These are phyloP conservation scores for Cytospora leucostoma DNA, from an alignment of 2,329 filamentous ascomycete species.

Conservation along the genomic window DNA sequence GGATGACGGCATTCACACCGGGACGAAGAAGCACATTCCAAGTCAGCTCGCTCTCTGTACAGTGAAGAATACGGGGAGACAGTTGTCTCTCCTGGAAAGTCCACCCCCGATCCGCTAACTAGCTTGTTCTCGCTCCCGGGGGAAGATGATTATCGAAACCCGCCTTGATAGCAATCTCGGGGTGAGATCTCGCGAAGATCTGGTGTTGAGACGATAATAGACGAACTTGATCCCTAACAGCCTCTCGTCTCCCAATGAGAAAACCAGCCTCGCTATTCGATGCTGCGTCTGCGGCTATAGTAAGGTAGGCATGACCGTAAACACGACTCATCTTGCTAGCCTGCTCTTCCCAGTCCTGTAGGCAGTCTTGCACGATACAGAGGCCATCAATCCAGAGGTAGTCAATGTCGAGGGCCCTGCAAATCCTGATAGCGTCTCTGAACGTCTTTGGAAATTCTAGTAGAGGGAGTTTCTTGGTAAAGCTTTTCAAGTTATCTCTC, in stretches of 20 bases:
- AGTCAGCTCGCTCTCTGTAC: background rate
- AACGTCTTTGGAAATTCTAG: background rate
- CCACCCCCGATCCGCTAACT: background rate
- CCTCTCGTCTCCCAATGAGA: background rate
- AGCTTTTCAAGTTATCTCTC: background rate
- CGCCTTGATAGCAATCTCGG: background rate
- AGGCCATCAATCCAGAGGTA: slow-evolving; percentile 13
- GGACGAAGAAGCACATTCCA: background rate
- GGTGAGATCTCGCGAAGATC: background rate
- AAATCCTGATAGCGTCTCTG: background rate
- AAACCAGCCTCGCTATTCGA: background rate
- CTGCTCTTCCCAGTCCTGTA: slow-evolving; percentile 1
- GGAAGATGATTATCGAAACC: background rate
- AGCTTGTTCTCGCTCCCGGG: background rate
- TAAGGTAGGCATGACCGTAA: background rate
- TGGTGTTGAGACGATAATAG: background rate
- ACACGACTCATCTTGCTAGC: background rate
- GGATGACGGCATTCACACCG: background rate
- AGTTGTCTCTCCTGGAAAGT: background rate
- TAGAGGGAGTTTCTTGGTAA: background rate
- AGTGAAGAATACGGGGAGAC: background rate
- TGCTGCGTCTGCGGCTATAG: background rate
- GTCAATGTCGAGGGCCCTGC: background rate
- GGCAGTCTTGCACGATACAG: slow-evolving; percentile 2
- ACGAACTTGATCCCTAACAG: background rate